Evolutionary conservation across 1,284 basidiomycete species (phyloP).

Genomic region (Cryptococcus floricola): DNA sequence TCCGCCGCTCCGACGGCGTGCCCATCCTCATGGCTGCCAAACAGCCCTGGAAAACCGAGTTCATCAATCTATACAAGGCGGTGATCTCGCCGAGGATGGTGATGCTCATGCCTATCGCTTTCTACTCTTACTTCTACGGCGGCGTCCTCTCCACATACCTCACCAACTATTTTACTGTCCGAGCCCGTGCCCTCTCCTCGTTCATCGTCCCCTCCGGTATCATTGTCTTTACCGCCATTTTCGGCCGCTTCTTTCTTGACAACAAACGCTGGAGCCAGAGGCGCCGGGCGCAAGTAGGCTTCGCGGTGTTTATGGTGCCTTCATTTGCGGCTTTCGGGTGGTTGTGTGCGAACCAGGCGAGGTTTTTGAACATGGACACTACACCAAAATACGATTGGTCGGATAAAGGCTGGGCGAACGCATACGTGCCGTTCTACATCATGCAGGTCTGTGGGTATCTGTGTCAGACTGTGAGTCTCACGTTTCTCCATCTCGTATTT

Average conservation of each 20-base stretch:
- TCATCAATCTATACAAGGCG: constrained; percentile 11
- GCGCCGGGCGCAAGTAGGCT: constrained; percentile 5
- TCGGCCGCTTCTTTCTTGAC: constrained; percentile 10
- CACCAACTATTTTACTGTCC: constrained; percentile 29
- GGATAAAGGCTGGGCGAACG: constrained; percentile 17
- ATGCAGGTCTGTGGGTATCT: constrained; percentile 18
- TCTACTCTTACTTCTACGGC: constrained; percentile 28
- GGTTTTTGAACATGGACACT: constrained; percentile 4
- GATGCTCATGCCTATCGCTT: constrained; percentile 19
- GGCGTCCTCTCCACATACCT: constrained; percentile 28
- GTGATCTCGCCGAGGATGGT: constrained; percentile 8
- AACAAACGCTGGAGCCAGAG: constrained; percentile 8
- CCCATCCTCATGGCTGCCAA: constrained; percentile 18
- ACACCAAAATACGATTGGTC: constrained; percentile 23
- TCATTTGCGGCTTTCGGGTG: constrained; percentile 20
- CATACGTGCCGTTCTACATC: constrained; percentile 23
- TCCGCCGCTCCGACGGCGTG: constrained; percentile 29
- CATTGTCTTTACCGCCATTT: constrained; percentile 8
- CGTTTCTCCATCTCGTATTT: background rate
- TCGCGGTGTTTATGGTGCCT: constrained; percentile 11
- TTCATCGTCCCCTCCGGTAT: constrained; percentile 13
- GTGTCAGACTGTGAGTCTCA: constrained; percentile 13
- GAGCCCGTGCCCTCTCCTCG: constrained; percentile 27
- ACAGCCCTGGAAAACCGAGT: constrained; percentile 19
- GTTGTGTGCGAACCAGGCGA: constrained; percentile 12